Evolutionary conservation across 139 green algal species (phyloP).

Genomic region (Zygnema circumcarinatum): DNA sequence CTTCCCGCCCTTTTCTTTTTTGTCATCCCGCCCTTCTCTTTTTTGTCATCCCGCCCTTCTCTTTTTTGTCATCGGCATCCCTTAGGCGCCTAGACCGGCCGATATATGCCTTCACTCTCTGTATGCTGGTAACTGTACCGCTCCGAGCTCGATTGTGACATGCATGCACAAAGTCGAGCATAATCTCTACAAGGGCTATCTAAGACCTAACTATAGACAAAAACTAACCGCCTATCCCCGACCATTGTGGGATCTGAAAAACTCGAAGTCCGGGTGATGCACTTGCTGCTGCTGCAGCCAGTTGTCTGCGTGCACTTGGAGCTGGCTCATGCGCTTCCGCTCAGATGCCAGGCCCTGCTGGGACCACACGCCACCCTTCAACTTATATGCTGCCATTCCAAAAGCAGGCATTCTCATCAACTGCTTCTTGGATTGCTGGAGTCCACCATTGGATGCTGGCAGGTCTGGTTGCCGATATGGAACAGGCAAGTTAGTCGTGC

Average conservation of each 20-base stretch:
- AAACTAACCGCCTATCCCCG: no score
- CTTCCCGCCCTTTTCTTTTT: no score
- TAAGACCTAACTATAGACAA: no score
- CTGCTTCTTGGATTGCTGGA: not conserved
- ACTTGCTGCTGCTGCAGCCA: constrained; percentile 24
- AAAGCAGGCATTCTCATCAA: constrained; percentile 31
- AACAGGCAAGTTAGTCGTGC: not conserved
- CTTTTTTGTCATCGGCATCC: no score
- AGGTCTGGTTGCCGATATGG: not conserved
- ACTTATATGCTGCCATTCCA: constrained; percentile 44
- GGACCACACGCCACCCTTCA: constrained; percentile 21
- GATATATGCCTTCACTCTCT: no score
- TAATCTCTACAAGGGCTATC: no score
- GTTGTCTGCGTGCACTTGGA: constrained; percentile 2
- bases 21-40: no score
- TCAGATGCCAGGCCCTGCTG: not conserved
- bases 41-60: no score
- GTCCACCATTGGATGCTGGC: not conserved
- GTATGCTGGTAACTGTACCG: no score
- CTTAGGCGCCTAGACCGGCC: no score
- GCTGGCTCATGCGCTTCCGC: not conserved
- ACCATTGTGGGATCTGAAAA: constrained; percentile 20
- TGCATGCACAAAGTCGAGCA: no score
- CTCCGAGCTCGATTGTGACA: no score
- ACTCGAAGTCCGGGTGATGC: constrained; percentile 45